Base-by-base conservation (phyloP, 1,284 basidiomycete genomes). In the Takashimella tepidaria region DNA sequence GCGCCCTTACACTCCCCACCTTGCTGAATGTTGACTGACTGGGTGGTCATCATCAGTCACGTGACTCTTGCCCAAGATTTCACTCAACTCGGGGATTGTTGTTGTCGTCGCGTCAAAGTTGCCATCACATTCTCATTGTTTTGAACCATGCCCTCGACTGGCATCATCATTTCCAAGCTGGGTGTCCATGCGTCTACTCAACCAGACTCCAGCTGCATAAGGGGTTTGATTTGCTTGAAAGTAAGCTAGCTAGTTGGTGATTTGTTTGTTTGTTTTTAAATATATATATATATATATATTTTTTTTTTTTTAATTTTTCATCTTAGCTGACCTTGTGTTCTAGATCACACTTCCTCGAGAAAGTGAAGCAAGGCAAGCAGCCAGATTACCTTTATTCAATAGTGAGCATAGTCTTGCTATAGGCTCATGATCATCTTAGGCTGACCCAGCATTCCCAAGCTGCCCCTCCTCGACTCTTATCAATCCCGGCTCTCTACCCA, bases 171-270 rank as follows among this genome's bases (percentile, higher is more conserved):
- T 40, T 59, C 60, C 43, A 67, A 67, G 48, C 62, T 70, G 2
- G 70, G 63, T 3, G 45, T 71, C 0, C 61, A 68, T 50, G 67
- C 66, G 5, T 60, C 57, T 1, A 61, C 31, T 37, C 31, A 8
- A 8, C 31, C 68, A 3, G 41, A 53, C 2, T 62, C 54, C 12
- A 60, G 63, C 16, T 24, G 45, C 8, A 66, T 67, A 3, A 49
- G 40, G 11, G 68, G 66, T 2, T 26, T 70, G 23, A 26, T 73
- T 12, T 71, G 67, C 52, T 55, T 73, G 22, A 71, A 71, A 57
- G 70, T 71, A 31, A 41, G 62, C 31, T 16, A 37, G 31, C 31
- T 37, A 8, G 31, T 8, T n/a, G n/a, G n/a, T n/a, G n/a, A n/a
- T n/a, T n/a, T n/a, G n/a, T n/a, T n/a, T n/a, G n/a, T n/a, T n/a